Conservation (phyloP, 768 basidiomycete species). For the Suillus ampliporus region DNA sequence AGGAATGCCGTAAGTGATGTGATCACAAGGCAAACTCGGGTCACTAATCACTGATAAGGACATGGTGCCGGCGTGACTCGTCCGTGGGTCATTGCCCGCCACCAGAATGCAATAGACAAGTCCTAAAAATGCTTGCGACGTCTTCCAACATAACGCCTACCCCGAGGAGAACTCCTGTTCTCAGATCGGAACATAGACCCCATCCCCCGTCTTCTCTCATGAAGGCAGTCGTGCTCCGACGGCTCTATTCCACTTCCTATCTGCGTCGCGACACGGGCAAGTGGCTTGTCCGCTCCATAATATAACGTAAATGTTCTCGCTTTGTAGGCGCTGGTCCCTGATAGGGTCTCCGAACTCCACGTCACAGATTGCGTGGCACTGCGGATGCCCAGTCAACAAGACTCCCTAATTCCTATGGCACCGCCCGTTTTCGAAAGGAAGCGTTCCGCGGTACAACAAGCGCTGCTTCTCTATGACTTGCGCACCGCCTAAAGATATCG, state of each 20-base stretch:
- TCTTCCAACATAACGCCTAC: not conserved
- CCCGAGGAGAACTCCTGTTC: not conserved
- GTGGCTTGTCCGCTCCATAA: not conserved
- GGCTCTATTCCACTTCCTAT: not conserved
- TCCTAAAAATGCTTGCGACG: not conserved
- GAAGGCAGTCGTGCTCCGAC: not conserved
- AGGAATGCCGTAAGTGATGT: slow-evolving; percentile 1
- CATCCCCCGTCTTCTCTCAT: not conserved
- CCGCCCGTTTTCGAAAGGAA: not conserved
- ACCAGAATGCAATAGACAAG: too few relatives aligned
- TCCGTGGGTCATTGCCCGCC: not conserved
- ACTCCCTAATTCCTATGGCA: not conserved
- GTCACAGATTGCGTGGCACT: not conserved
- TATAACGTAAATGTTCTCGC: not conserved
- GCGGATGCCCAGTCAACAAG: not conserved
- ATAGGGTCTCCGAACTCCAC: not conserved
- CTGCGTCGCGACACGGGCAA: not conserved
- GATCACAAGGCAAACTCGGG: not conserved
- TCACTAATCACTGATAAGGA: slow-evolving; percentile 5
- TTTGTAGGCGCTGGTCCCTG: not conserved
- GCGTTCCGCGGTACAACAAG: not conserved
- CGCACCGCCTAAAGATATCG: not conserved
- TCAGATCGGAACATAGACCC: not conserved
- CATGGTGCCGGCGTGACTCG: not conserved
- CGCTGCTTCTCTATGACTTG: not conserved